A percentile compares a stretch with the other conserved stretches of the same genome.
These are phyloP conservation scores for Urochloa ruziziensis DNA, from an alignment of 176 grass and related monocot species.

Conservation along the genomic window DNA sequence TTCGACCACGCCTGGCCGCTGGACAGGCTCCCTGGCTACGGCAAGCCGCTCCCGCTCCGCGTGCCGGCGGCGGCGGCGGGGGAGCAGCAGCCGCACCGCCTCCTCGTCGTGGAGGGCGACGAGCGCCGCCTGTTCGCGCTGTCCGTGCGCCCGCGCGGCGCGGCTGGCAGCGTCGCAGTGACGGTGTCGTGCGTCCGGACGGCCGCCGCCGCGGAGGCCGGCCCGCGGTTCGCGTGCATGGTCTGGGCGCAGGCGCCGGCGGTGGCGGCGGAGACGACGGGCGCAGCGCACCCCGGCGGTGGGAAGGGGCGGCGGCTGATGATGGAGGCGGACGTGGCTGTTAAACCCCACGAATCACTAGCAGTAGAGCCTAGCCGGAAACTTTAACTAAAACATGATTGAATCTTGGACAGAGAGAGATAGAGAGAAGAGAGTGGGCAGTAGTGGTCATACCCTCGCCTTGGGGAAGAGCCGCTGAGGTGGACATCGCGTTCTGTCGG, in stretches of 20 bases:
- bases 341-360: too few relatives aligned
- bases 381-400: too few relatives aligned
- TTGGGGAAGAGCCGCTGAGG: too few relatives aligned
- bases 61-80: not conserved
- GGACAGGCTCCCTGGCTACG: not conserved
- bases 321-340: not conserved
- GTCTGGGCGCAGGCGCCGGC: not conserved
- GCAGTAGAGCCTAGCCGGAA: too few relatives aligned
- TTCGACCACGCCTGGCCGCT: not conserved
- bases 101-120: not conserved
- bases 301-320: not conserved
- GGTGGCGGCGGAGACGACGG: too few relatives aligned
- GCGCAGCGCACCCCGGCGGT: not conserved
- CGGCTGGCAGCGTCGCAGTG: not conserved
- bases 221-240: not conserved
- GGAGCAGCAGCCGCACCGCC: not conserved
- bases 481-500: too few relatives aligned
- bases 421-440: too few relatives aligned
- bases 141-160: not conserved
- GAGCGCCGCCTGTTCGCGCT: slow-evolving; percentile 1
- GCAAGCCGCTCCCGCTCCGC: not conserved
- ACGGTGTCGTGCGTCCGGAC: not conserved
- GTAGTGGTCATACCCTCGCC: too few relatives aligned
- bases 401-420: too few relatives aligned
- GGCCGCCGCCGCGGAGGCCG: not conserved